Evolutionary conservation across 163 green algal species (phyloP), one percentile per base, ranked within the genome.

Genomic region (Prototheca cutis): DNA sequence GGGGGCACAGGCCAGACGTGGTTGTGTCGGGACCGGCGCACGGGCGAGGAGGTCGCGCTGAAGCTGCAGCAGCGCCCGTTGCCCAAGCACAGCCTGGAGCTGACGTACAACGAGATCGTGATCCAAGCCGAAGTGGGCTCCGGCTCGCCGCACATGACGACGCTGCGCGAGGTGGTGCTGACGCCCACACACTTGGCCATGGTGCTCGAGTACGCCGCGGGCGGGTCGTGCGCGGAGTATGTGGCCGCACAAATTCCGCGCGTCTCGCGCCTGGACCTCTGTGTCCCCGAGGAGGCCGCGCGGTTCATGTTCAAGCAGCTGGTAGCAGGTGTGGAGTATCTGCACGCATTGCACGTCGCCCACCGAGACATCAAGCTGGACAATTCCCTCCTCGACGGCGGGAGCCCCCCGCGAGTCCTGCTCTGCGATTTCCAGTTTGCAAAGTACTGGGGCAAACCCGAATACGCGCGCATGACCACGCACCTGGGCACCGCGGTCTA

Each of bases 291-390:
- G 70, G 75, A 87, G 39, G 71, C 87, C 52, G 83, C 87, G 0
- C 70, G 70, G 0, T 94, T 81, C 73, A 80, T 90, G 57, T 90
- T 95, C 73, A 76, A 70, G 65, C 89, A 96, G 78, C 80, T 95
- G 47, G 72, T 96, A 19, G 72, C 60, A 21, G 88, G 83, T 2
- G 72, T 95, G 3, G 81, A 86, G 58, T 90, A 90, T 75, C 89
- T 86, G 74, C 88, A 96, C 68, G 73, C 76, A 19, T 67, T 81
- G 49, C 76, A 80, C n/a, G 81, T 92, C 10, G 84, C 82, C 2
- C 79, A 87, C 74, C 72, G 88, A 32, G 89, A 96, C 68, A 70
- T 96, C 17, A 96, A 95, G 72, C 79, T 96, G 31, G 85, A 95
- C 67, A 96, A 95, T 80, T 90, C 84, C 23, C 77, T 95, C 59